Percentiles rank a stretch among this genome's conserved stretches.
Evolutionary conservation across 192 early-diverging fungal genomes (phyloP).

Genomic region (Chytriomyces sp.): DNA sequence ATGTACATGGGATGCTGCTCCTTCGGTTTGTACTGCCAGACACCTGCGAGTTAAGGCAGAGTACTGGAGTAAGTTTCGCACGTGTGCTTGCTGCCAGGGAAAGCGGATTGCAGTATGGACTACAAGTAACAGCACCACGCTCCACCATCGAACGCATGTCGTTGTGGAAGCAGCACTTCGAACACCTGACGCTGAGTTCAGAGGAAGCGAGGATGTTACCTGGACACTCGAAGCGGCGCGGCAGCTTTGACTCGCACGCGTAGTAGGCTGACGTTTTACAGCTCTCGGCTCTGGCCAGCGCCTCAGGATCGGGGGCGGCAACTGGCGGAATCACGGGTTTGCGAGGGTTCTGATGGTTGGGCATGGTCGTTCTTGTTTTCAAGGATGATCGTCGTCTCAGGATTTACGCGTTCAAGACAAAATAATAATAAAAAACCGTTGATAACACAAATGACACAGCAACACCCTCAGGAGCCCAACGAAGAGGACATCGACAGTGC

Average conservation of each 20-base stretch:
- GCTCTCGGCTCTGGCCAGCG: not conserved
- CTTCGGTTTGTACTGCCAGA: slow-evolving; percentile 47
- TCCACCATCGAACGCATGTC: no score
- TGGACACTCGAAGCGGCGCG: slow-evolving; percentile 52
- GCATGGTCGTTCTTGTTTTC: not conserved
- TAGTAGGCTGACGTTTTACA: slow-evolving; percentile 47
- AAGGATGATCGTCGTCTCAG: not conserved
- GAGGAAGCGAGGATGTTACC: slow-evolving; percentile 37
- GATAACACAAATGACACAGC: slow-evolving; percentile 2
- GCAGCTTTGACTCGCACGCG: slow-evolving; percentile 41
- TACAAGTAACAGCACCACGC: no score
- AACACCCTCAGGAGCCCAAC: not conserved
- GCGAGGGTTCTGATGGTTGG: slow-evolving; percentile 1
- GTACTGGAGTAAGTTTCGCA: not conserved
- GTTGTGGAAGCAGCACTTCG: not conserved
- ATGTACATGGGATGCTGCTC: slow-evolving; percentile 57
- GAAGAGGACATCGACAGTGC: not conserved
- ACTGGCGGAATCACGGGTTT: not conserved
- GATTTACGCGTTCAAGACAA: not conserved
- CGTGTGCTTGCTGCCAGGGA: not conserved
- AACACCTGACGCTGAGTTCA: not conserved
- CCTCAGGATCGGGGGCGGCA: slow-evolving; percentile 8
- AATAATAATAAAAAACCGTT: not conserved
- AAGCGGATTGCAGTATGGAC: not conserved
- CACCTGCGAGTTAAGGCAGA: slow-evolving; percentile 21